These are phyloP conservation scores for Pyricularia sp. DNA, from an alignment of 2,329 filamentous ascomycete genomes.

Conservation along the genomic window DNA sequence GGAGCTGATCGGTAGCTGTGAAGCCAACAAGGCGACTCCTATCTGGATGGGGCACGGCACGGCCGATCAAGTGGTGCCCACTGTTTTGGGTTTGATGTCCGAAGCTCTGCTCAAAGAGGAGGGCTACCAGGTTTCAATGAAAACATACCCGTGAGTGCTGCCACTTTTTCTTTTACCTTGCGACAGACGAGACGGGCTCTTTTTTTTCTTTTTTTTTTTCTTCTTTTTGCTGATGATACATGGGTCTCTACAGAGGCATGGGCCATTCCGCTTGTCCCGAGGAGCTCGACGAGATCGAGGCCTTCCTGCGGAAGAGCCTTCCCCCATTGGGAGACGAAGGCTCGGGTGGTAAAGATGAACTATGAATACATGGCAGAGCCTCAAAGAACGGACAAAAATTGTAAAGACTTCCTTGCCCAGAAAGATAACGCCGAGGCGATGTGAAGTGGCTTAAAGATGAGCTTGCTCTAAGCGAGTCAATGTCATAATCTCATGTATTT, in stretches of 20 bases:
- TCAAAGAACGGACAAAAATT: background rate
- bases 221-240: slow-evolving; percentile 1
- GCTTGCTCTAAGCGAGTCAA: background rate
- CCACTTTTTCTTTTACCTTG: background rate
- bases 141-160: slow-evolving; percentile 54
- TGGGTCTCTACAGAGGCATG: slow-evolving; percentile 39
- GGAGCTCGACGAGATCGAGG: slow-evolving; percentile 74
- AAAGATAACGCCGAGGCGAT: background rate
- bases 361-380: slow-evolving; percentile 11
- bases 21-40: slow-evolving; percentile 60
- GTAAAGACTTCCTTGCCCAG: background rate
- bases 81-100: slow-evolving; percentile 55
- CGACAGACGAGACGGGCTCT: no score
- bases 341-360: slow-evolving; percentile 19
- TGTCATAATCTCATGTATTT: background rate
- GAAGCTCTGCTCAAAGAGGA: slow-evolving; percentile 52
- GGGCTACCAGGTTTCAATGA: slow-evolving; percentile 63
- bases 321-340: slow-evolving; percentile 26
- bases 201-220: no score
- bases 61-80: slow-evolving; percentile 58
- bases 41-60: slow-evolving; percentile 87
- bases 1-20: slow-evolving; percentile 23
- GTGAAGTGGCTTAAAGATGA: background rate
- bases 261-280: slow-evolving; percentile 62
- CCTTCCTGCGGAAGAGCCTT: slow-evolving; percentile 33